A percentile compares a stretch with the other conserved stretches of the same genome.
These are phyloP conservation scores for Solanum chaucha DNA, from an alignment of 257 asterid species.

Conservation along the genomic window DNA sequence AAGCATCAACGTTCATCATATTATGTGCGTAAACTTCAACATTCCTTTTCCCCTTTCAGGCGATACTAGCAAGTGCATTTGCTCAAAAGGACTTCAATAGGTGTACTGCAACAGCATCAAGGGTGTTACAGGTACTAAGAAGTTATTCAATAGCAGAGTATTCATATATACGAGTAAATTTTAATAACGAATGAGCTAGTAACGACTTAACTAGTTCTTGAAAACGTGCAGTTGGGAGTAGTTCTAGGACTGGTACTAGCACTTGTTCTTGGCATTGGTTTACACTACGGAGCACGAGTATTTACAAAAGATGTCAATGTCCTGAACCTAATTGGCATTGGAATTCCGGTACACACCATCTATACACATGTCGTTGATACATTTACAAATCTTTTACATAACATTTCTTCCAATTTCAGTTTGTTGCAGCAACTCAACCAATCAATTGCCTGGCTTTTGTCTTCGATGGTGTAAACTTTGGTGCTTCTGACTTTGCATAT, in stretches of 20 bases:
- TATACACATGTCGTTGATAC: background rate
- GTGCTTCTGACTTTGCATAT: slow-evolving; percentile 67
- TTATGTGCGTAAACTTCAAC: background rate
- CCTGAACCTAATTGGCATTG: slow-evolving; percentile 41
- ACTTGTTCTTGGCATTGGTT: slow-evolving; percentile 43
- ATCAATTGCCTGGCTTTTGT: slow-evolving; percentile 68
- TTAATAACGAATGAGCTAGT: background rate
- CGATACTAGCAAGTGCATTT: slow-evolving; percentile 69
- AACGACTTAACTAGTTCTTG: background rate
- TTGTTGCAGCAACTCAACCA: slow-evolving; percentile 72
- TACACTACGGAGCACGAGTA: slow-evolving; percentile 49
- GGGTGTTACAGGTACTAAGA: slow-evolving; percentile 48
- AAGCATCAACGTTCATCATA: background rate
- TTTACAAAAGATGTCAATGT: slow-evolving; percentile 51
- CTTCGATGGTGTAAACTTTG: slow-evolving; percentile 65
- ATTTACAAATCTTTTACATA: background rate
- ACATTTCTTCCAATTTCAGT: slow-evolving; percentile 20
- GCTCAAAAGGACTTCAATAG: slow-evolving; percentile 45
- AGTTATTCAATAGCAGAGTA: background rate
- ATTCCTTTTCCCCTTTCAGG: slow-evolving; percentile 15
- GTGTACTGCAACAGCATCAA: slow-evolving; percentile 41
- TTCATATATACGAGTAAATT: background rate
- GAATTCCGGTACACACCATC: slow-evolving; percentile 45
- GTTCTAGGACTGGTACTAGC: slow-evolving; percentile 52
- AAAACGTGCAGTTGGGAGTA: slow-evolving; percentile 45